Conservation (phyloP, 805 yeast genomes). For the Candida broadrunensis region DNA sequence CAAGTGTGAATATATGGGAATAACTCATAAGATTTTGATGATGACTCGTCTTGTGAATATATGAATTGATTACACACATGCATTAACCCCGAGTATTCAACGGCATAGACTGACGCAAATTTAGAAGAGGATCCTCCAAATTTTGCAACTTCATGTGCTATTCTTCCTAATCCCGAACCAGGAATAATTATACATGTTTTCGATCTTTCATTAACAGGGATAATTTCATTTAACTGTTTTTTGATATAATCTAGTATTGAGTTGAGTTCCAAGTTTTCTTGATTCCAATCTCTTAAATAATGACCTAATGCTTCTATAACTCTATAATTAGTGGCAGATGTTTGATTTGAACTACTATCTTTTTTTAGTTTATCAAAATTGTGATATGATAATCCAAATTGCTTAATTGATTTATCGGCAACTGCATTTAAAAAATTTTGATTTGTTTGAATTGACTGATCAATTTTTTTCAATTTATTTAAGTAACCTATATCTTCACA, state of each 20-base stretch:
- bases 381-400: conserved; percentile 43
- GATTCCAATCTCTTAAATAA: conserved; percentile 77
- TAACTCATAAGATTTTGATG: conserved; percentile 17
- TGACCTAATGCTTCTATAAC: conserved; percentile 75
- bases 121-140: conserved; percentile 3
- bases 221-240: conserved; percentile 33
- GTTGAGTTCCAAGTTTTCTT: conserved; percentile 20
- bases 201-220: conserved; percentile 22
- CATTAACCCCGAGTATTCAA: conserved; percentile 80
- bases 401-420: conserved; percentile 38
- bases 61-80: conserved; percentile 61
- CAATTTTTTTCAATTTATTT: conserved; percentile 49
- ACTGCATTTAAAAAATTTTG: conserved; percentile 44
- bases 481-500: conserved; percentile 54
- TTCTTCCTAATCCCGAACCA: conserved; percentile 83
- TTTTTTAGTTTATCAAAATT: conserved; percentile 19
- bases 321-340: conserved; percentile 17
- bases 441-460: conserved; percentile 47
- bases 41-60: conserved; percentile 23
- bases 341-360: conserved; percentile 3
- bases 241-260: conserved; percentile 55
- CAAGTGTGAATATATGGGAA: conserved; percentile 60
- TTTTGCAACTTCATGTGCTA: conserved; percentile 61
- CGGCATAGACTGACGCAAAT: conserved; percentile 57
- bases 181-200: conserved; percentile 67